phyloP scores from a whole-genome alignment of 2,329 filamentous ascomycete species.

The Aspergillus unguis region DNA sequence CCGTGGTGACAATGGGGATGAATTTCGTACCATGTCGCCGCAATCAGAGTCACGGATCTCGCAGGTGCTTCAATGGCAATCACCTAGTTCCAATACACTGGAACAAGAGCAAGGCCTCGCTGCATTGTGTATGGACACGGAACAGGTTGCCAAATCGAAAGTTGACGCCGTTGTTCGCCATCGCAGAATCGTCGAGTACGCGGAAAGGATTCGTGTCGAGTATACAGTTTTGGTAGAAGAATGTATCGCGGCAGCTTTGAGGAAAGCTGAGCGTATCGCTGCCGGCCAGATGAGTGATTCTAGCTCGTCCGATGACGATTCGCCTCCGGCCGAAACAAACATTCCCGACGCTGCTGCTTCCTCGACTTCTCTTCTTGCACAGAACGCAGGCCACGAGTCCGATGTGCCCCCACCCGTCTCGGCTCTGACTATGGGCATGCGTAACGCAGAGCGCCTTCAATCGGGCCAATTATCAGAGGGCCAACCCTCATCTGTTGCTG shows the following conservation, averaged over 20 bases:
- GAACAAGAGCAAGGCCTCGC: conserved; percentile 92
- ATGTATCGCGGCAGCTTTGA: conserved; percentile 87
- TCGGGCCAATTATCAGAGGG: conserved; percentile 45
- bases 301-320: conserved; percentile 57
- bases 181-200: conserved; percentile 89
- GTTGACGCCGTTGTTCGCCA: conserved; percentile 91
- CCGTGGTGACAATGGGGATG: conserved; percentile 60
- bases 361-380: conserved; percentile 7
- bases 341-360: conserved; percentile 10
- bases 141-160: conserved; percentile 77
- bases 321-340: conserved; percentile 37
- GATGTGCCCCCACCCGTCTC: conserved; percentile 33
- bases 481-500: conserved; percentile 60
- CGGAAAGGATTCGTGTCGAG: conserved; percentile 90
- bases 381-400: conserved; percentile 11
- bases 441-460: conserved; percentile 50
- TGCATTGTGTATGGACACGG: conserved; percentile 84
- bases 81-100: conserved; percentile 81
- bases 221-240: conserved; percentile 91
- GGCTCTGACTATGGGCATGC: conserved; percentile 56
- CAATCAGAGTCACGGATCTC: conserved; percentile 93
- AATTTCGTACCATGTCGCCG: conserved; percentile 88
- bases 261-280: conserved; percentile 83
- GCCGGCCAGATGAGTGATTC: conserved; percentile 82
- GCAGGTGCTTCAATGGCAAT: conserved; percentile 95